A percentile compares a stretch with the other conserved stretches of the same genome.
Conservation (phyloP, 1,284 basidiomycete genomes). For the Dichomitus squalens region DNA sequence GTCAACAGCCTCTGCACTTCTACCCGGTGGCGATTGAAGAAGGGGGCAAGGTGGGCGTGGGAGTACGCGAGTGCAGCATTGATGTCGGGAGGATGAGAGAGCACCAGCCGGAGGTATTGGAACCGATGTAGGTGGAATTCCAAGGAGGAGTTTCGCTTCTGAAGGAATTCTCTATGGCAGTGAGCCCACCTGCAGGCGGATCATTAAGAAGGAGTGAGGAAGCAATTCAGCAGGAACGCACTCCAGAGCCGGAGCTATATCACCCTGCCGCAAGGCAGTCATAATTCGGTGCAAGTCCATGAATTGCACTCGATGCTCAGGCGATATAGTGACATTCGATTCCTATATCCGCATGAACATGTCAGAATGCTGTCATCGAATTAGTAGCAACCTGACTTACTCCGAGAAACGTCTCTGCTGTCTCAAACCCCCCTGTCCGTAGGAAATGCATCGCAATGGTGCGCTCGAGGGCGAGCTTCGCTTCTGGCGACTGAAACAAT, state of each 20-base stretch:
- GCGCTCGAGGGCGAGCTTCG: slow-evolving; percentile 65
- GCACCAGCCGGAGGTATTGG: slow-evolving; percentile 76
- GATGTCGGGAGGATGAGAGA: slow-evolving; percentile 59
- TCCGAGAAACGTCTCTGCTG: slow-evolving; percentile 72
- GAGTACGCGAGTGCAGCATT: slow-evolving; percentile 77
- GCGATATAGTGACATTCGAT: slow-evolving; percentile 61
- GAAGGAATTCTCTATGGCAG: slow-evolving; percentile 66
- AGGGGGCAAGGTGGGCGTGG: slow-evolving; percentile 63
- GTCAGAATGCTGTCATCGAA: neutral
- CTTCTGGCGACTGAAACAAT: slow-evolving; percentile 67
- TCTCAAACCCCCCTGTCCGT: slow-evolving; percentile 77
- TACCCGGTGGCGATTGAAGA: slow-evolving; percentile 62
- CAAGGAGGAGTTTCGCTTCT: slow-evolving; percentile 71
- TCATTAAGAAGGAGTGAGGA: slow-evolving; percentile 6
- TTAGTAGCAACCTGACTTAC: slow-evolving; percentile 39
- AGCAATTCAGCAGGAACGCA: slow-evolving; percentile 40
- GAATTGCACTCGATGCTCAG: slow-evolving; percentile 62
- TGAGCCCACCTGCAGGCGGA: slow-evolving; percentile 68
- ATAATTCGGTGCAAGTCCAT: slow-evolving; percentile 77
- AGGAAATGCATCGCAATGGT: slow-evolving; percentile 80
- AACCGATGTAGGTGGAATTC: slow-evolving; percentile 89
- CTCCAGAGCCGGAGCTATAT: slow-evolving; percentile 76
- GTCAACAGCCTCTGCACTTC: slow-evolving; percentile 82
- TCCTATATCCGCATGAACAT: slow-evolving; percentile 52
- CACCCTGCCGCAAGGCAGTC: slow-evolving; percentile 62